These are phyloP conservation scores for Boletus reticuloceps DNA, from an alignment of 768 basidiomycete genomes.

Conservation along the genomic window DNA sequence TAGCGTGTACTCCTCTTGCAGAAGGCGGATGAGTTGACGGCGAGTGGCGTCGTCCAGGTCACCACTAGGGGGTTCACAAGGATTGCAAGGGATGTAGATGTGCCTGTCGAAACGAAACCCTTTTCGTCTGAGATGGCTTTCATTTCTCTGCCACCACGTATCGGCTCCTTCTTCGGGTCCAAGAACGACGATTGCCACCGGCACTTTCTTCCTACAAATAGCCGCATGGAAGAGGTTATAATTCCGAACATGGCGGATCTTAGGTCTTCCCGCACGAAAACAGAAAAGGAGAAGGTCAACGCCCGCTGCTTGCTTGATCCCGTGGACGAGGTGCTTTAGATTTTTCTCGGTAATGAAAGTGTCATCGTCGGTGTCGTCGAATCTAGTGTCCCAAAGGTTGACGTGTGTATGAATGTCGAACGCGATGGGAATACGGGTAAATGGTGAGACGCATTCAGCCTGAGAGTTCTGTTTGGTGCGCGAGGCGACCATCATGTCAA, in stretches of 20 bases:
- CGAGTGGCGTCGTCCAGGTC: neutral
- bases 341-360: slow-evolving; percentile 12
- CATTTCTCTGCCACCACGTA: slow-evolving; percentile 31
- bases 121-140: slow-evolving; percentile 9
- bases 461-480: neutral
- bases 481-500: neutral
- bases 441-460: neutral
- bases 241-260: slow-evolving; percentile 17
- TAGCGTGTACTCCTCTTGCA: slow-evolving; percentile 7
- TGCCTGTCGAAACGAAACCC: slow-evolving; percentile 27
- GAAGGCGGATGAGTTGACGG: slow-evolving; percentile 1
- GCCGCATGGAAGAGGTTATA: slow-evolving; percentile 31
- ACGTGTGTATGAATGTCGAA: slow-evolving; percentile 10
- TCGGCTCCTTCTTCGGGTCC: slow-evolving; percentile 28
- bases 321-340: slow-evolving; percentile 14
- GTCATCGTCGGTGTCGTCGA: slow-evolving; percentile 14
- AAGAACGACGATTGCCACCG: slow-evolving; percentile 28
- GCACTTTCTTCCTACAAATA: slow-evolving; percentile 32
- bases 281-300: slow-evolving; percentile 29
- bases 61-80: neutral
- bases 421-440: slow-evolving; percentile 1
- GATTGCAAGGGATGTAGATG: slow-evolving; percentile 18
- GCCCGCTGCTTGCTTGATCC: slow-evolving; percentile 11
- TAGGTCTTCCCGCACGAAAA: slow-evolving; percentile 25
- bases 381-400: slow-evolving; percentile 17